Conservation (phyloP, 2,329 filamentous ascomycete genomes). For the Keithomyces neogunnii region DNA sequence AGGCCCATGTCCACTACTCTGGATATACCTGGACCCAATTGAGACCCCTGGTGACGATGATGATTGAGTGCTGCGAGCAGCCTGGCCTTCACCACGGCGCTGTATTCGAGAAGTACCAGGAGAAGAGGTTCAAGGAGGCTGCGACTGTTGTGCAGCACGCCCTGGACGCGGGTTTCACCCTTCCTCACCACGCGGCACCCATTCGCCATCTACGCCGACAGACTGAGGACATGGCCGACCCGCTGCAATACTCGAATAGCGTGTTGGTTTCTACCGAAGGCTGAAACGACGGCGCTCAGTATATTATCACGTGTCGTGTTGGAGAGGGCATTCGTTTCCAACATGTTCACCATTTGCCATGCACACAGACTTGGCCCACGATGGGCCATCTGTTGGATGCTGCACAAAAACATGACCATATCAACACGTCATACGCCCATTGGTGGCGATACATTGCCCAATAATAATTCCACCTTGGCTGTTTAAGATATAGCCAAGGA, state of each 20-base stretch:
- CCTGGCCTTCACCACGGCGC: constrained; percentile 75
- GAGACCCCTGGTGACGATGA: constrained; percentile 63
- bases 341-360: background rate
- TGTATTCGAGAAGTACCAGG: constrained; percentile 86
- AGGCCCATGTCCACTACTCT: constrained; percentile 83
- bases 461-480: background rate
- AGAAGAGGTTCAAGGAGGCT: constrained; percentile 79
- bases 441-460: background rate
- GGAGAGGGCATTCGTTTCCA: too few species aligned
- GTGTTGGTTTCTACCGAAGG: constrained; percentile 22
- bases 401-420: background rate
- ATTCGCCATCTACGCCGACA: constrained; percentile 21
- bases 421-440: background rate
- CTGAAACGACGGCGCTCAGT: background rate
- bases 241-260: constrained; percentile 16
- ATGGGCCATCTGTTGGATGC: background rate
- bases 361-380: background rate
- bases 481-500: background rate
- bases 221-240: constrained; percentile 16
- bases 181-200: constrained; percentile 34
- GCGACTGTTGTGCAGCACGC: constrained; percentile 72
- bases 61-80: constrained; percentile 81
- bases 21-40: constrained; percentile 86
- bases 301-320: background rate
- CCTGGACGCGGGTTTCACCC: constrained; percentile 51